Evolutionary conservation across 176 grass and related monocot species (phyloP), one percentile per base, ranked within the genome.

Genomic region (Aegilops speltoides): DNA sequence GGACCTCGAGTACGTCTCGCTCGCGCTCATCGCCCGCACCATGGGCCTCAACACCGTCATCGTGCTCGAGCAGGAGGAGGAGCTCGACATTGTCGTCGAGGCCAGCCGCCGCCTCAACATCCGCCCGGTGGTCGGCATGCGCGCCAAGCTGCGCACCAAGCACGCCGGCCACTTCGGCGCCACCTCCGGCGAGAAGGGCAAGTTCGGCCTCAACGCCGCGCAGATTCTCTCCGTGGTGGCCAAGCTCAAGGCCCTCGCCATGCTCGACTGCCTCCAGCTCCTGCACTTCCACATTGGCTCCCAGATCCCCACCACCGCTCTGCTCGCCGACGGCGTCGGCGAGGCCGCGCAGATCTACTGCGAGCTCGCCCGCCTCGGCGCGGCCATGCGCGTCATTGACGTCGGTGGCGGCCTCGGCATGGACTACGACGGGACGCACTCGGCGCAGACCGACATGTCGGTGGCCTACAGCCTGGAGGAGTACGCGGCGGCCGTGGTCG

Each of bases 241-340:
- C 62, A 98, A 95, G 82, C 89, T 98, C 71, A 85, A 86, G 82
- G 81, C 76, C 45, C 48, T 93, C 0, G 89, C 87, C 2, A 98
- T 98, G 95, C 88, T 98, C 16, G 93, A 98, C 72, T 98, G 95
- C 83, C 95, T 98, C 80, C 95, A 98, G 89, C 89, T 98, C 41
- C 87, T 98, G 46, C 95, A 98, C 86, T 98, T 98, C 89, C 95
- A 98, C 87, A 95, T 95, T 70, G 95, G 95, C 31, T 98, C 95
- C 28, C 95, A 98, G 93, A 98, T 98, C 90, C 95, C 95, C 4
- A 87, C 89, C 76, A 98, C 95, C 3, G 77, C 89, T 0, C 90
- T 98, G 66, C 93, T 98, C 26, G 77, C 86, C 17, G 95, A 98
- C 20, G 93, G 95, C 29, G 95, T 98, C 43, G 86, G 93, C 32